phyloP scores from a whole-genome alignment of 169 alveolate species.

The Miamiensis avidus region DNA sequence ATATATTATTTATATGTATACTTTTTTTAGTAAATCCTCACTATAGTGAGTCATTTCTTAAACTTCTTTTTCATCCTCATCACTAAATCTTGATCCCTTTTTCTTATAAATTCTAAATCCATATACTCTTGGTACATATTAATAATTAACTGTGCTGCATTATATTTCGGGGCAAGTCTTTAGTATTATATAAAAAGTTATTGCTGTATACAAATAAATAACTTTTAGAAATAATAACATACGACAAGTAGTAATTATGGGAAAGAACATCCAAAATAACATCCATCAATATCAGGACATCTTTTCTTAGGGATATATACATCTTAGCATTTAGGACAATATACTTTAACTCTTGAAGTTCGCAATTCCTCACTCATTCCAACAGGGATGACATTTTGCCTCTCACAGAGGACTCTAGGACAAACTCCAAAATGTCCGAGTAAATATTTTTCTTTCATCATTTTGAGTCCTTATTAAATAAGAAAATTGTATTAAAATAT shows the following conservation, averaged over 20 bases:
- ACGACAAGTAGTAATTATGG: slow-evolving; percentile 87
- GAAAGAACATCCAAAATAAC: slow-evolving; percentile 95
- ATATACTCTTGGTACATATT: slow-evolving; percentile 73
- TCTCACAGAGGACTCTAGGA: slow-evolving; percentile 96
- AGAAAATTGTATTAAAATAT: too few relatives aligned
- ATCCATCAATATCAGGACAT: slow-evolving; percentile 94
- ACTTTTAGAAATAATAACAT: slow-evolving; percentile 29
- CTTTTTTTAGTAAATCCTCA: slow-evolving; percentile 31
- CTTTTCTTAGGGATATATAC: slow-evolving; percentile 55
- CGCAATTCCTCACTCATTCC: slow-evolving; percentile 93
- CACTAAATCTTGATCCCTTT: slow-evolving; percentile 63
- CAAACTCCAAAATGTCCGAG: slow-evolving; percentile 97
- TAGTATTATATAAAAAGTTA: slow-evolving; percentile 13
- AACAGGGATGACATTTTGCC: slow-evolving; percentile 94
- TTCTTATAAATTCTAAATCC: slow-evolving; percentile 78
- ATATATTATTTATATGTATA: too few relatives aligned
- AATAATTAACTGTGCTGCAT: slow-evolving; percentile 48
- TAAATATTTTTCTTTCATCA: slow-evolving; percentile 94
- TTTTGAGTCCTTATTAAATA: slow-evolving; percentile 35
- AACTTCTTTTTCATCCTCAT: slow-evolving; percentile 24
- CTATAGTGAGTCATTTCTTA: slow-evolving; percentile 23
- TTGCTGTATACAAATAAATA: slow-evolving; percentile 1
- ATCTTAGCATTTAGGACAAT: slow-evolving; percentile 97
- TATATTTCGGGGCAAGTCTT: slow-evolving; percentile 84
- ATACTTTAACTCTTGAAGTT: slow-evolving; percentile 92